phyloP scores from a whole-genome alignment of 768 basidiomycete species.

The Auricularia heimuer region DNA sequence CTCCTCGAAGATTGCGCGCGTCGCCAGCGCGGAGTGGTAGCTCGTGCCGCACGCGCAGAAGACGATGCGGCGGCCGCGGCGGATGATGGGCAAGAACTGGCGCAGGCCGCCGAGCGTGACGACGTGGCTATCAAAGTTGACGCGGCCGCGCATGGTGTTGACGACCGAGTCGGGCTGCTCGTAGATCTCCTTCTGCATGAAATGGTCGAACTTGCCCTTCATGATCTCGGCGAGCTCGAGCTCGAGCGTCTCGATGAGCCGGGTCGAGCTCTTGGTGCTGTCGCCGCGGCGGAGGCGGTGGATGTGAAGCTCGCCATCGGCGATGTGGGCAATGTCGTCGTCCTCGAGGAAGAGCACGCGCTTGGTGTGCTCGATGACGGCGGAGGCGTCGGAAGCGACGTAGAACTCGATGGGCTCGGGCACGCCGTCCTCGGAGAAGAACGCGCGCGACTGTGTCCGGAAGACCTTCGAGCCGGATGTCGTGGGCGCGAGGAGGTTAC shows the following conservation, averaged over 20 bases:
- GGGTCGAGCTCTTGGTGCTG: constrained; percentile 56
- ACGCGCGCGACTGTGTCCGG: constrained; percentile 92
- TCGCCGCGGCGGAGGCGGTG: constrained; percentile 85
- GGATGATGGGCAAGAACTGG: constrained; percentile 90
- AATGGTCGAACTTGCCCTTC: constrained; percentile 99
- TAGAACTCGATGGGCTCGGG: constrained; percentile 99
- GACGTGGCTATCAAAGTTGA: constrained; percentile 89
- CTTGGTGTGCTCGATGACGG: constrained; percentile 97
- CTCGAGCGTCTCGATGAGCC: constrained; percentile 96
- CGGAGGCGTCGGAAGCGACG: constrained; percentile 93
- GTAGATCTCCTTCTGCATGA: constrained; percentile 99
- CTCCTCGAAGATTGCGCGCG: constrained; percentile 96
- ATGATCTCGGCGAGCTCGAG: constrained; percentile 99
- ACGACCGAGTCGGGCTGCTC: constrained; percentile 98
- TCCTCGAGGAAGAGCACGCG: constrained; percentile 98
- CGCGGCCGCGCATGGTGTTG: constrained; percentile 99
- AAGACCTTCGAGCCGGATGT: constrained; percentile 63
- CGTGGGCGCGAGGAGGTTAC: constrained; percentile 50
- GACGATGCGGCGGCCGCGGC: constrained; percentile 87
- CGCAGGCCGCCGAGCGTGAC: constrained; percentile 94
- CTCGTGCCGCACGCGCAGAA: constrained; percentile 98
- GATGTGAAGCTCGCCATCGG: constrained; percentile 96
- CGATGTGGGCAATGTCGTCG: constrained; percentile 96
- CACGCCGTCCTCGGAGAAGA: constrained; percentile 96
- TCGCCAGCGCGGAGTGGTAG: constrained; percentile 95